Percentiles rank a stretch among this genome's conserved stretches.
Conservation (phyloP, 805 yeast species). For the Cyberlindnera japonica region DNA sequence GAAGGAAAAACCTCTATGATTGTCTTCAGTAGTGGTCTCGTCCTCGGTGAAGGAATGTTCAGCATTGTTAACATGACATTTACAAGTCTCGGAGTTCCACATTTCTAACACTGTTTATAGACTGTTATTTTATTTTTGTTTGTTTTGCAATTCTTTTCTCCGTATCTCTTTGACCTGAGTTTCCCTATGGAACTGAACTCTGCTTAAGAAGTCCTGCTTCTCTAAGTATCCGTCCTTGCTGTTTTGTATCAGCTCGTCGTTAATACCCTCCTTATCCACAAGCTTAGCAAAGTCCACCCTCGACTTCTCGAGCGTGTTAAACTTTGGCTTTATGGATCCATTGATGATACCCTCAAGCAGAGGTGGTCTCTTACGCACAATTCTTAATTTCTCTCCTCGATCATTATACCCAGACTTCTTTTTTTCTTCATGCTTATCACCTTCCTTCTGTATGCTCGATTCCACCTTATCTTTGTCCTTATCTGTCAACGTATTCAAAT, state of each 20-base stretch:
- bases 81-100: slow-evolving; percentile 66
- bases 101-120: slow-evolving; percentile 24
- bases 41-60: slow-evolving; percentile 89
- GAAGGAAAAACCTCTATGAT: slow-evolving; percentile 69
- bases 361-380: slow-evolving; percentile 69
- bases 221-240: slow-evolving; percentile 91
- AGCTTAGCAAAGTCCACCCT: slow-evolving; percentile 92
- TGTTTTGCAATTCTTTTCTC: slow-evolving; percentile 31
- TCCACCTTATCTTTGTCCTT: slow-evolving; percentile 19
- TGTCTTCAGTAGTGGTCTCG: slow-evolving; percentile 87
- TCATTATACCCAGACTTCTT: slow-evolving; percentile 18
- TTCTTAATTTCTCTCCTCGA: slow-evolving; percentile 38
- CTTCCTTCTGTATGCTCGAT: slow-evolving; percentile 14
- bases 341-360: slow-evolving; percentile 71
- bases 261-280: slow-evolving; percentile 81
- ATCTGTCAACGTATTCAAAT: slow-evolving; percentile 51
- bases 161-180: slow-evolving; percentile 36
- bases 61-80: slow-evolving; percentile 78
- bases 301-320: slow-evolving; percentile 90
- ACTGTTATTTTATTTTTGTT: slow-evolving; percentile 10
- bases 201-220: slow-evolving; percentile 80
- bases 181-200: slow-evolving; percentile 54
- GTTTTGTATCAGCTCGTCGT: slow-evolving; percentile 74
- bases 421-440: slow-evolving; percentile 6
- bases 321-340: slow-evolving; percentile 66